Evolutionary conservation across 2,329 filamentous ascomycete species (phyloP).

Genomic region (Clonostachys chloroleuca): DNA sequence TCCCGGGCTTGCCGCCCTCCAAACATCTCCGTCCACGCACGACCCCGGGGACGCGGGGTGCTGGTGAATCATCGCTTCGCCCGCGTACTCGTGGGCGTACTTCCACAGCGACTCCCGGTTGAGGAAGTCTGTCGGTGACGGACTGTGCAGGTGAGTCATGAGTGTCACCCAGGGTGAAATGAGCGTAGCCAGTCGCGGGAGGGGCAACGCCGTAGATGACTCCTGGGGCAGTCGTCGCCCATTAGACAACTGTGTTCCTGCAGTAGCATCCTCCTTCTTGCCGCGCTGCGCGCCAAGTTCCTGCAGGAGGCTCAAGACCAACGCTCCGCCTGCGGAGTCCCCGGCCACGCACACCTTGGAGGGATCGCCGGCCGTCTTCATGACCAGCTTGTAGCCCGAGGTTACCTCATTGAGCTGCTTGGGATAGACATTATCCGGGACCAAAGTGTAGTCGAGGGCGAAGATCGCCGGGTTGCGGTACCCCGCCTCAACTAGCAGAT

Average conservation of each 20-base stretch:
- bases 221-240: no score
- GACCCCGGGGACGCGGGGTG: conserved; percentile 58
- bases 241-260: conserved; percentile 2
- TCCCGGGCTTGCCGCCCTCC: conserved; percentile 61
- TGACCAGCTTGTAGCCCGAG: conserved; percentile 66
- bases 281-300: conserved; percentile 43
- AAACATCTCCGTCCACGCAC: conserved; percentile 61
- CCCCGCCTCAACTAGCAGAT: conserved; percentile 57
- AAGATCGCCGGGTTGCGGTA: conserved; percentile 76
- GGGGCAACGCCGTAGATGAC: conserved; percentile 10
- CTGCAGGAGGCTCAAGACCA: conserved; percentile 70
- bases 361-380: conserved; percentile 52
- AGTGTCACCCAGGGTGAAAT: conserved; percentile 82
- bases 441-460: conserved; percentile 75
- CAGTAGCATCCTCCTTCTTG: conserved; percentile 6
- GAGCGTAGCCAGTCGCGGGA: conserved; percentile 55
- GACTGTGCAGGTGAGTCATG: conserved; percentile 60
- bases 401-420: conserved; percentile 67
- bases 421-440: conserved; percentile 70
- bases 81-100: conserved; percentile 66
- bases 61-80: conserved; percentile 29
- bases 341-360: conserved; percentile 67
- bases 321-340: conserved; percentile 74
- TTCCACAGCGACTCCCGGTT: conserved; percentile 59
- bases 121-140: conserved; percentile 73